A percentile compares a stretch with the other conserved stretches of the same genome.
phyloP scores from a whole-genome alignment of 1,284 basidiomycete genomes.

The Cutaneotrichosporon curvatum region DNA sequence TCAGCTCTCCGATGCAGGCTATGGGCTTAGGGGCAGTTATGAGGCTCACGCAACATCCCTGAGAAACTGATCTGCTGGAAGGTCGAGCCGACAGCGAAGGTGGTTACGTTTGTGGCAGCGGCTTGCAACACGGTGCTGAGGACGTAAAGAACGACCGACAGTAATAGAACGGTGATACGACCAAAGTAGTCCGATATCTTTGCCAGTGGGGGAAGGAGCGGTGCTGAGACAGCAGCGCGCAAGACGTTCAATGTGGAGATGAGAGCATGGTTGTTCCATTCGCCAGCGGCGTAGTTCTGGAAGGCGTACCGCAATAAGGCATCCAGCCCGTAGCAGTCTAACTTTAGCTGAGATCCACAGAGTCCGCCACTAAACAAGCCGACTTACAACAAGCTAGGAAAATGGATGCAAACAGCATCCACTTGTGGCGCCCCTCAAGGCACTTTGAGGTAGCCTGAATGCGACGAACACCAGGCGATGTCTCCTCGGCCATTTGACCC shows the following conservation, averaged over 20 bases:
- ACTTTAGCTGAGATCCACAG: background rate
- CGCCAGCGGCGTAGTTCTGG: conserved; percentile 21
- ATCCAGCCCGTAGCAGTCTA: conserved; percentile 34
- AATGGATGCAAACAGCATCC: conserved; percentile 37
- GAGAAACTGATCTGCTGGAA: conserved; percentile 40
- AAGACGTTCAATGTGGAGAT: conserved; percentile 42
- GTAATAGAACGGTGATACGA: conserved; percentile 38
- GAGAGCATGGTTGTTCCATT: conserved; percentile 21
- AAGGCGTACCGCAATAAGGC: conserved; percentile 33
- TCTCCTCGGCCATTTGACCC: too few relatives aligned
- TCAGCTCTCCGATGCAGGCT: background rate
- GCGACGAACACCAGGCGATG: conserved; percentile 14
- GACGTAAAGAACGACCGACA: conserved; percentile 42
- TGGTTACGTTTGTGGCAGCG: conserved; percentile 28
- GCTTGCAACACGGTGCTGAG: conserved; percentile 46
- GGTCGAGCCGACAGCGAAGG: conserved; percentile 43
- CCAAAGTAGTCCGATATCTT: conserved; percentile 46
- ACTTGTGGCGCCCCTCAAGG: conserved; percentile 8
- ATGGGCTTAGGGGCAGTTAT: background rate
- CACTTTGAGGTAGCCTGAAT: conserved; percentile 12
- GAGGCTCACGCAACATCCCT: conserved; percentile 22
- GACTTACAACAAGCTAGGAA: conserved; percentile 42
- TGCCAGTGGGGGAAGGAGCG: conserved; percentile 35
- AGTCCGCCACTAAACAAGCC: background rate
- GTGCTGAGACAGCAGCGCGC: conserved; percentile 33